A percentile compares a stretch with the other conserved stretches of the same genome.
Evolutionary conservation across 306 rosid species (phyloP).

Genomic region (Geum urbanum): DNA sequence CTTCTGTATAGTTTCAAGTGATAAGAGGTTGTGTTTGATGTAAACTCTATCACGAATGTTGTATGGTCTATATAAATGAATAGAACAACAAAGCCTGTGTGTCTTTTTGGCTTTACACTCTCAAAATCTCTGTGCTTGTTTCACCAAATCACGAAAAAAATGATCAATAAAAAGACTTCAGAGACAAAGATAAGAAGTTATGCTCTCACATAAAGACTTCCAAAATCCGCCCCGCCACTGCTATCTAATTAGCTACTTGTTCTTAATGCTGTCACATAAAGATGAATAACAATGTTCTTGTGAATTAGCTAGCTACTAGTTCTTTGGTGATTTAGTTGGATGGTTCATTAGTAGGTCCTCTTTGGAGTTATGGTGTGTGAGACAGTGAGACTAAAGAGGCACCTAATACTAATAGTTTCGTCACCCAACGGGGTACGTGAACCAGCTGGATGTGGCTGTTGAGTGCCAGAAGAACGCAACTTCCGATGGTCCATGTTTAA

Average conservation of each 20-base stretch:
- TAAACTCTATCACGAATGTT: no score
- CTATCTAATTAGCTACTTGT: background rate
- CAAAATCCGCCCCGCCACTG: background rate
- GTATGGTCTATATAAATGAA: no score
- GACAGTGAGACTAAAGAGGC: background rate
- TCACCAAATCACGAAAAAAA: background rate
- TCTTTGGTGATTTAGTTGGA: background rate
- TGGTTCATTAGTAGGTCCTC: constrained; percentile 2
- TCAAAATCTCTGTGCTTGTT: no score
- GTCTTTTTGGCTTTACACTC: no score
- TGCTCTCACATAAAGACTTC: background rate
- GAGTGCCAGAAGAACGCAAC: constrained; percentile 9
- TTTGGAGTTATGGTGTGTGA: background rate
- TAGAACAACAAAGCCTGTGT: no score
- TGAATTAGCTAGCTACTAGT: no score
- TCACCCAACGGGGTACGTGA: background rate
- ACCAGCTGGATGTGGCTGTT: constrained; percentile 7
- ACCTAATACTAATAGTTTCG: background rate
- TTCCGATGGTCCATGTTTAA: background rate
- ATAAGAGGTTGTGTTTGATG: no score
- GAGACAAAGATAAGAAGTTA: no score
- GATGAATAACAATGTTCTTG: no score
- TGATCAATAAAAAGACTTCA: no score
- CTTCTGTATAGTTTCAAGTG: no score
- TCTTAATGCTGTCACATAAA: no score